Conservation (phyloP, 345 rosid genomes). For the Citrus mangshanensis region DNA sequence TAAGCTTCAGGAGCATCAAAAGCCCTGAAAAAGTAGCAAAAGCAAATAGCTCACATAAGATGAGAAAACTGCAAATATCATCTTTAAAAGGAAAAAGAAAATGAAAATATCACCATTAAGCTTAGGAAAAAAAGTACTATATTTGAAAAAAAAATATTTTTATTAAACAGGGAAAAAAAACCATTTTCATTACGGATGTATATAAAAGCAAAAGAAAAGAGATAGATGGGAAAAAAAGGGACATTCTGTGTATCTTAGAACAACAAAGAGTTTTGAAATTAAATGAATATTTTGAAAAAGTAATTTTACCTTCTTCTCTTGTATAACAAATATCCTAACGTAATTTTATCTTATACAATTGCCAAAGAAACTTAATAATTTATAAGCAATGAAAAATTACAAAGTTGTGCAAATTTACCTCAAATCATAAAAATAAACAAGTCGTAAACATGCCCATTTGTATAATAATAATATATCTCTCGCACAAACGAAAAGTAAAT, state of each 20-base stretch:
- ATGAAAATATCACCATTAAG: background rate
- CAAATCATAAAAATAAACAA: background rate
- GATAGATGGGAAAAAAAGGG: no score
- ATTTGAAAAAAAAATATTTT: background rate
- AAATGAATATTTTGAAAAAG: no score
- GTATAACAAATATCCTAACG: background rate
- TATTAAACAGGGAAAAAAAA: no score
- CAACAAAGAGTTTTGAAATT: no score
- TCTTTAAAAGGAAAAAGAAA: background rate
- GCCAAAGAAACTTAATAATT: background rate
- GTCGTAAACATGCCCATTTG: background rate
- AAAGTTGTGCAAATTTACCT: background rate
- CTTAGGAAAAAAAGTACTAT: background rate
- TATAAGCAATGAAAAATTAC: background rate
- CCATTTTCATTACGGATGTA: no score
- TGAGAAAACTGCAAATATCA: no score
- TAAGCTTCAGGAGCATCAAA: slow-evolving; percentile 21
- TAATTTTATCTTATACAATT: background rate
- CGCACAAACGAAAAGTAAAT: background rate
- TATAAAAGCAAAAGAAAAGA: no score
- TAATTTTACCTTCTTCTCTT: background rate
- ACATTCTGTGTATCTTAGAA: no score
- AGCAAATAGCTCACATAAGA: background rate
- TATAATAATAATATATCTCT: background rate
- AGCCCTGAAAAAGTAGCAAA: slow-evolving; percentile 15